Base-by-base conservation (phyloP, 306 rosid genomes). In the Gillenia trifoliata region DNA sequence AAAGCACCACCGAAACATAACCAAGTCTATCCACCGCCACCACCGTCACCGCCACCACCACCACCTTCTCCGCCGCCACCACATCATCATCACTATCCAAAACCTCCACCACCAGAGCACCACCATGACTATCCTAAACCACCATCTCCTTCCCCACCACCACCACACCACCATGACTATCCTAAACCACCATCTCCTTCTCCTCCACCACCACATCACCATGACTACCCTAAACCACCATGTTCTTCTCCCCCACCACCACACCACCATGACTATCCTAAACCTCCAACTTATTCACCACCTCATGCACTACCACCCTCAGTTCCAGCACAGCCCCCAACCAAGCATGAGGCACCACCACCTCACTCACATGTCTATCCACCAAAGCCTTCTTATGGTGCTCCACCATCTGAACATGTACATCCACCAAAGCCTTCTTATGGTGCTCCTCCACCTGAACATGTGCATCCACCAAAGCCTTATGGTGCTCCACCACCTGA, bases 11-110 rank as follows among this genome's bases (percentile, higher is more conserved):
- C 74, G 0, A 70, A 70, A n/a, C 29, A 13, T 34, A 80, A 41
- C 68, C 57, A 73, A 26, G 30, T 7, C 71, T 59, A 76, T 69
- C 69, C 80, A 33, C 75, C 81, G 0, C 74, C 75, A 9, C 81
- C 62, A 12, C 78, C 79, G 47, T 22, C 75, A 40, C 34, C 33
- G 29, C 55, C 73, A 68, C 31, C 81, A 2, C 50, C 81, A 0
- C 69, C 69, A 4, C 60, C 40, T 0, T 49, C 67, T 0, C 55
- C 66, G 0, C 30, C 60, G 1, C 78, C 82, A 1, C 68, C 65
- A 6, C 63, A 38, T 13, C 75, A 77, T 36, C n/a, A n/a, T n/a
- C n/a, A n/a, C n/a, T n/a, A 73, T 9, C 77, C 77, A 2, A 50
- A 73, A 68, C 63, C 75, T 34, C 75, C 80, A 1, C 47, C 63